A percentile compares a stretch with the other conserved stretches of the same genome.
Evolutionary conservation across 1,139 yeast species (phyloP).

Genomic region (Candida gigantensis): DNA sequence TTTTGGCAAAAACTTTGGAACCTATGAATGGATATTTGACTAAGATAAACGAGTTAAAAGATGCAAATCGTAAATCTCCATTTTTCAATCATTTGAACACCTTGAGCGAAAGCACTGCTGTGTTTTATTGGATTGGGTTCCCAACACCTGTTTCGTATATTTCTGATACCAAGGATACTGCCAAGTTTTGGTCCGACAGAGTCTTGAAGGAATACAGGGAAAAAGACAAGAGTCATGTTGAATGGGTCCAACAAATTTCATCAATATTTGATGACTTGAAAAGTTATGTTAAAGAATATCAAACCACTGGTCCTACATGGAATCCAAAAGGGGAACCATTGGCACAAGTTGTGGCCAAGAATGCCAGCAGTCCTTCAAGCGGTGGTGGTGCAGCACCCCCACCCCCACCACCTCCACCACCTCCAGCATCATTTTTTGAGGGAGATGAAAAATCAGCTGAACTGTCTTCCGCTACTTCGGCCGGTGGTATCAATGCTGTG

Average conservation of each 20-base stretch:
- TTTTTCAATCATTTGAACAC: constrained; percentile 75
- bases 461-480: constrained; percentile 23
- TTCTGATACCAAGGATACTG: constrained; percentile 84
- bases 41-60: constrained; percentile 65
- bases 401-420: constrained; percentile 66
- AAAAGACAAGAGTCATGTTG: constrained; percentile 61
- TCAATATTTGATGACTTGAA: constrained; percentile 68
- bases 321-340: constrained; percentile 54
- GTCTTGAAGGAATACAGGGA: constrained; percentile 82
- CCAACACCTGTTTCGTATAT: constrained; percentile 71
- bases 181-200: constrained; percentile 92
- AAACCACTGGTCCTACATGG: constrained; percentile 84
- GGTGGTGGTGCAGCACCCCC: constrained; percentile 52
- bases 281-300: constrained; percentile 72
- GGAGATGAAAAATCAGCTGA: constrained; percentile 25
- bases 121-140: constrained; percentile 85
- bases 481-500: constrained; percentile 80
- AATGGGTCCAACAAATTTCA: constrained; percentile 76
- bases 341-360: constrained; percentile 29
- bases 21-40: constrained; percentile 70
- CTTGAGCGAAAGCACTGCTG: constrained; percentile 85
- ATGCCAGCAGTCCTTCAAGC: constrained; percentile 17
- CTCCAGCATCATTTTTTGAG: constrained; percentile 52
- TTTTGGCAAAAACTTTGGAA: constrained; percentile 55
- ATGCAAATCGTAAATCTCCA: constrained; percentile 67